Conservation (phyloP, 2,329 filamentous ascomycete genomes). For the Eutypa lata region DNA sequence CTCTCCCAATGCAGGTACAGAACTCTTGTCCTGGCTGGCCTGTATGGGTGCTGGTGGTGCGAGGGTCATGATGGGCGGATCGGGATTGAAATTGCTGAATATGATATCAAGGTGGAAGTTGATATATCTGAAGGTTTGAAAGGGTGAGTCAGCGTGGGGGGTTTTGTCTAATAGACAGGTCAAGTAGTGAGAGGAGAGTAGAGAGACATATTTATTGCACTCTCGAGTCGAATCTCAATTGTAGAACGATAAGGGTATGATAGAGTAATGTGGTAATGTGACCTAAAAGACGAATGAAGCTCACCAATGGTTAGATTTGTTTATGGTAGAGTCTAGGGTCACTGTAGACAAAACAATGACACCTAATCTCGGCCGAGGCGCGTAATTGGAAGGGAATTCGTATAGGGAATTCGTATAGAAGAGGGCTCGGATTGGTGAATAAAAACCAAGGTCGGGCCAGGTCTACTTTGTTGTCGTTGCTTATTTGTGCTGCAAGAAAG, state of each 20-base stretch:
- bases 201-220: neutral
- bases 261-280: neutral
- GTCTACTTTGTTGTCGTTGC: neutral
- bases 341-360: neutral
- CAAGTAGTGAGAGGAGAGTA: neutral
- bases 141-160: neutral
- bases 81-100: constrained; percentile 7
- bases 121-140: neutral
- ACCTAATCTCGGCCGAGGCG: neutral
- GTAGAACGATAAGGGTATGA: neutral
- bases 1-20: constrained; percentile 22
- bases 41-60: constrained; percentile 28
- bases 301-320: neutral
- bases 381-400: neutral
- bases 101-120: constrained; percentile 15
- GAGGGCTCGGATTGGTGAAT: neutral
- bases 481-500: neutral
- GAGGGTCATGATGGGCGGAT: constrained; percentile 25
- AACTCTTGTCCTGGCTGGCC: constrained; percentile 19
- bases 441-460: neutral
- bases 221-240: neutral
- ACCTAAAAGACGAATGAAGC: neutral
- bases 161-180: neutral
- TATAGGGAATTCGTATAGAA: neutral
- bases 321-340: neutral